Percentiles rank a stretch among this genome's conserved stretches.
Conservation (phyloP, 768 basidiomycete genomes). For the Naganishia kalamii region DNA sequence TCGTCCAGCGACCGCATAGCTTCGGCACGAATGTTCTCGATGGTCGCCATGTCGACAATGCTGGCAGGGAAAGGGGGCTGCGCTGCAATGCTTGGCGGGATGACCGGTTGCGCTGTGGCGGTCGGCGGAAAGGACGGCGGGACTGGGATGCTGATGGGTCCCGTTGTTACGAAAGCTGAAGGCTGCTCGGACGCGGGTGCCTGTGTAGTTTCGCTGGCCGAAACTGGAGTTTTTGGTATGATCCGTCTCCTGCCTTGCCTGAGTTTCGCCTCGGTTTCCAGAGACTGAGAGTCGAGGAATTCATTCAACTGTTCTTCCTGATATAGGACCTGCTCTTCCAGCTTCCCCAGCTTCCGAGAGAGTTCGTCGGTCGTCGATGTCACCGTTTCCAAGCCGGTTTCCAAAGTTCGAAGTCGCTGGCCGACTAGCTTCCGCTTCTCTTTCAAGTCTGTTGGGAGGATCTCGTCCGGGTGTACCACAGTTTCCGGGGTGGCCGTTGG, state of each 20-base stretch:
- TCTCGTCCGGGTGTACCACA: background rate
- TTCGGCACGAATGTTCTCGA: background rate
- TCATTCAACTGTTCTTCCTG: conserved; percentile 11
- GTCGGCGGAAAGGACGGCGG: too few relatives aligned
- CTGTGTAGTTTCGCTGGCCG: background rate
- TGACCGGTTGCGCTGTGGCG: too few relatives aligned
- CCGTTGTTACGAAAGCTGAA: background rate
- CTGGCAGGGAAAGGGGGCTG: too few relatives aligned
- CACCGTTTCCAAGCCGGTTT: background rate
- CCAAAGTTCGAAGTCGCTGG: background rate
- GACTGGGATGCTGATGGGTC: too few relatives aligned
- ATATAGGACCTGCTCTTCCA: background rate
- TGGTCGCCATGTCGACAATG: background rate
- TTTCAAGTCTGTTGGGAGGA: background rate
- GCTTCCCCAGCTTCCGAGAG: background rate
- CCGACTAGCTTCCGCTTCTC: conserved; percentile 9
- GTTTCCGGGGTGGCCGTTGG: too few relatives aligned
- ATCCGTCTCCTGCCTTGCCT: background rate
- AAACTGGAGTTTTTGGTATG: background rate
- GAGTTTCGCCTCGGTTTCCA: background rate
- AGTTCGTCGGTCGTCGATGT: background rate
- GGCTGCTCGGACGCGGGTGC: background rate
- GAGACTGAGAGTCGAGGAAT: background rate
- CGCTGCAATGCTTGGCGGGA: too few relatives aligned
- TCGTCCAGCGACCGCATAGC: background rate